Evolutionary conservation across 768 basidiomycete species (phyloP).

Genomic region (Serendipita sp.): DNA sequence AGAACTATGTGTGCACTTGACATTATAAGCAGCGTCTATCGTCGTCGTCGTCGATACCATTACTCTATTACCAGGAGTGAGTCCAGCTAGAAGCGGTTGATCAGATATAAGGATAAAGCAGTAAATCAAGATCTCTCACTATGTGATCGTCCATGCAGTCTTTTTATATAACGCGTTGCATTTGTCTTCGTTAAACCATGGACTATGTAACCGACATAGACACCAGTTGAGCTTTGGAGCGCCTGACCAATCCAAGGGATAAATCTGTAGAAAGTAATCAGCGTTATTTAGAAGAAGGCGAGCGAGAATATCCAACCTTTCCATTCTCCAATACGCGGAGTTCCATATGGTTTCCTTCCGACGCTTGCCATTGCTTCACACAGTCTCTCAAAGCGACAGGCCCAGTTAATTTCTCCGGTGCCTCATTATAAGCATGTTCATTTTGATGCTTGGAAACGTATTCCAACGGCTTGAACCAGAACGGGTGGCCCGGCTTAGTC

Average conservation of each 20-base stretch:
- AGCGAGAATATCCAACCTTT: not conserved
- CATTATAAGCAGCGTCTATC: too few species aligned
- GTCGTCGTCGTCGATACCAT: too few species aligned
- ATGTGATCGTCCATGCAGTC: not conserved
- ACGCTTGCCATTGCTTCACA: not conserved
- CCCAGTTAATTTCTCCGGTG: not conserved
- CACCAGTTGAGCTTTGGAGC: slow-evolving; percentile 3
- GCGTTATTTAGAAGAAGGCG: not conserved
- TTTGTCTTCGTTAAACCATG: not conserved
- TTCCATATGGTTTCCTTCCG: not conserved
- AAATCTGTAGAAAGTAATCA: not conserved
- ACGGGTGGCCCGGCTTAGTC: not conserved
- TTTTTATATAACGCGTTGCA: not conserved
- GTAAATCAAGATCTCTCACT: not conserved
- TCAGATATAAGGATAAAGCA: not conserved
- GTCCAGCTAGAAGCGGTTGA: slow-evolving; percentile 1
- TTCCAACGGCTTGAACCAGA: not conserved
- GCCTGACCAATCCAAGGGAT: not conserved
- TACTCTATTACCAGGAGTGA: not conserved
- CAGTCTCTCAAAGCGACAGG: not conserved
- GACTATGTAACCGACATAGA: not conserved
- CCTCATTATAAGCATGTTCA: not conserved
- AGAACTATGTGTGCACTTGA: too few species aligned
- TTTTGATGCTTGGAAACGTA: not conserved
- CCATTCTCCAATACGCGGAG: not conserved